Evolutionary conservation across 192 early-diverging fungal species (phyloP).

Genomic region (Coemansia sp.): DNA sequence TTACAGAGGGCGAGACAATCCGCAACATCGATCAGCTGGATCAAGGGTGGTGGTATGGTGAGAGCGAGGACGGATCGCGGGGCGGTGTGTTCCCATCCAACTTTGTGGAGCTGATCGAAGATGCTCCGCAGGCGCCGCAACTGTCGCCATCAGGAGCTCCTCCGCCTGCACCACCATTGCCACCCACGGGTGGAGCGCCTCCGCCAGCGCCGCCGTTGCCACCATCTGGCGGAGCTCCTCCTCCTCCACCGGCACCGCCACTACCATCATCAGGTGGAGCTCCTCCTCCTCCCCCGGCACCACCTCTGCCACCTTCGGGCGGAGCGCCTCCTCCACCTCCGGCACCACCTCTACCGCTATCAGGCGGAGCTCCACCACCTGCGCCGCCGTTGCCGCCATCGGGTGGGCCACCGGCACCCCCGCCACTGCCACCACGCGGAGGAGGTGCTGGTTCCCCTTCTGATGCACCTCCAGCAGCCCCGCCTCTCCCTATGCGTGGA

Average conservation of each 20-base stretch:
- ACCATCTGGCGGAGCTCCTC: conserved; percentile 4
- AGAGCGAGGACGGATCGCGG: conserved; percentile 67
- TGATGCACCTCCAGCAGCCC: conserved; percentile 12
- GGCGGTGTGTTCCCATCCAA: conserved; percentile 83
- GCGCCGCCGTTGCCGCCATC: conserved; percentile 9
- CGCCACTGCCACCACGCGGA: conserved; percentile 17
- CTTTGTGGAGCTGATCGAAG: conserved; percentile 61
- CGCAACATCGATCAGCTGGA: conserved; percentile 75
- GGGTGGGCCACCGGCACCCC: conserved; percentile 5
- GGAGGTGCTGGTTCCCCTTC: neutral
- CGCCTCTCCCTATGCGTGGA: conserved; percentile 11
- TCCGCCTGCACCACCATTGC: conserved; percentile 14
- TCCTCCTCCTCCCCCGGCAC: conserved; percentile 14
- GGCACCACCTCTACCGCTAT: conserved; percentile 22
- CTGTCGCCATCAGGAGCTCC: conserved; percentile 15
- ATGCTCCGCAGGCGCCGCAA: conserved; percentile 16
- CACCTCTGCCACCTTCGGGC: conserved; percentile 10
- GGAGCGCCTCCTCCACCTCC: conserved; percentile 10
- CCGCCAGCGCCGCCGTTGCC: conserved; percentile 27
- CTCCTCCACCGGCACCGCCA: neutral
- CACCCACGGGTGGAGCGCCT: conserved; percentile 5
- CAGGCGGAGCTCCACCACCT: conserved; percentile 7
- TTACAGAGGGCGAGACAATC: conserved; percentile 82
- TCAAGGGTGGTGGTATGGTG: conserved; percentile 93
- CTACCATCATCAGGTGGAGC: neutral